Conservation (phyloP, 1,139 yeast species). For the Nematodospora anomalae region DNA sequence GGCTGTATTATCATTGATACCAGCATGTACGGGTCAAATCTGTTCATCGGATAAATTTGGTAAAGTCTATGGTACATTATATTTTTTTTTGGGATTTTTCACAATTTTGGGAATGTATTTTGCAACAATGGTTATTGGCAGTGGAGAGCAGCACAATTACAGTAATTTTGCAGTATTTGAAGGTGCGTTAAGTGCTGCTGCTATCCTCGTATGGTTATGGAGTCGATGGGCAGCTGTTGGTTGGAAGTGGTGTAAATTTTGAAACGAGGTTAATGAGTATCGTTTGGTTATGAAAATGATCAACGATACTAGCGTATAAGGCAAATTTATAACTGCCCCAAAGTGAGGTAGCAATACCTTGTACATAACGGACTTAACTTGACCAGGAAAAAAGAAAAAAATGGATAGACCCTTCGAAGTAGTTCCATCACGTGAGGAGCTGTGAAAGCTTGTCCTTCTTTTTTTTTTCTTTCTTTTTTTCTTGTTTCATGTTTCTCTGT, state of each 20-base stretch:
- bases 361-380: too few species aligned
- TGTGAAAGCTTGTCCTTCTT: too few species aligned
- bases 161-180: conserved; percentile 28
- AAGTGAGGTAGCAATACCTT: too few species aligned
- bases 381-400: too few species aligned
- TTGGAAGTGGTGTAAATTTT: conserved; percentile 27
- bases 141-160: conserved; percentile 19
- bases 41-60: conserved; percentile 67
- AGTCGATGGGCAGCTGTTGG: conserved; percentile 28
- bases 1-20: conserved; percentile 32
- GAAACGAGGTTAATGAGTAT: conserved; percentile 2
- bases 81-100: conserved; percentile 61
- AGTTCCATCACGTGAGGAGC: too few species aligned
- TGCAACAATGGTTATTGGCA: conserved; percentile 28
- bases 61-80: conserved; percentile 67
- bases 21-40: conserved; percentile 58
- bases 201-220: conserved; percentile 22
- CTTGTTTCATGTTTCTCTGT: too few species aligned
- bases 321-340: too few species aligned
- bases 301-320: too few species aligned
- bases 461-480: too few species aligned
- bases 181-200: conserved; percentile 24
- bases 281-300: too few species aligned
- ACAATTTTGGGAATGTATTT: conserved; percentile 43
- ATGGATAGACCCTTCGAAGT: too few species aligned